Base-by-base conservation (phyloP, 345 rosid species). In the Hibiscus mutabilis region DNA sequence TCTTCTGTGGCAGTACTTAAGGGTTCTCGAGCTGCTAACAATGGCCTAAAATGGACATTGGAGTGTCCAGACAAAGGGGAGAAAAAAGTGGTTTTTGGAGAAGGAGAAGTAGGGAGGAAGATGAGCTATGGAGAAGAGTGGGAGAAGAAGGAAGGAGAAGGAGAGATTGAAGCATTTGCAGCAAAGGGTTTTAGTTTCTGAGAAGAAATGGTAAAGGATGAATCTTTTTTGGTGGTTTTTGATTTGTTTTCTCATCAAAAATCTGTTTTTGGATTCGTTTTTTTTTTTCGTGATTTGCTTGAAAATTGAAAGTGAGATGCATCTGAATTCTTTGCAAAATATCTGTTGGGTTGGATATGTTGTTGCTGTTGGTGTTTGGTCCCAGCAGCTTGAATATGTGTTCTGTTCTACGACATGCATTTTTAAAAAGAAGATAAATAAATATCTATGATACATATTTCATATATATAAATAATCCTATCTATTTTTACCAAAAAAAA, bases 141-240 rank as follows among this genome's bases (percentile, higher is more conserved):
- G 73, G 40, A 56, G 69, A 57, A 77, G 42, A 29, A 72, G 19
- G 56, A 76, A 77, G 59, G 73, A 74, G 83, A 60, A 58, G 82
- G 68, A 79, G 78, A 74, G 82, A 72, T 75, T 78, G 84, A 84
- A 81, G 77, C 90, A 86, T 80, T 61, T 67, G 62, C 49, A 69
- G 62, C 15, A 3, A 0, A 27, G 27, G 27, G 52, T 58, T 40
- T 60, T 12, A n/a, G 24, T 47, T 24, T 66, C 58, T 47, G 42
- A 47, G 40, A 2, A 46, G 37, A 24, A 24, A 14, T 6, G 4
- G 40, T 8, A 67, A 67, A 47, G 8, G 57, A 66, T 47, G 7
- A 49, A n/a, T 31, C 10, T 21, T 55, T 55, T 55, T 3, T 1
- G 2, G 2, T 16, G 56, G 13, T 2, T 47, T 7, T 47, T 47